Evolutionary conservation across 176 grass and related monocot species (phyloP).

Genomic region (Elaeis guineensis): DNA sequence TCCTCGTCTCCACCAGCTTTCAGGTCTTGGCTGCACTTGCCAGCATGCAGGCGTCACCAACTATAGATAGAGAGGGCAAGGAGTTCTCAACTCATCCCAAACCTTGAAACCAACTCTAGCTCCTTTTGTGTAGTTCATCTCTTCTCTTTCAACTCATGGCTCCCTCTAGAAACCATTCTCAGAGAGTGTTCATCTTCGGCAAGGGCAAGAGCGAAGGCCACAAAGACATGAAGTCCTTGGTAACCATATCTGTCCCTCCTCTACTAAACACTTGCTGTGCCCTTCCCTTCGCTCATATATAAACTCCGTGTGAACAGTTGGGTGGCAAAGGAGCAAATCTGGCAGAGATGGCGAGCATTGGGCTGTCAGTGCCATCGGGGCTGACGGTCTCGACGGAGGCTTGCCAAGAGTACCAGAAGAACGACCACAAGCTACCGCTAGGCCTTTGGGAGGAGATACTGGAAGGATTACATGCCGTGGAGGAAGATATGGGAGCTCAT

Average conservation of each 20-base stretch:
- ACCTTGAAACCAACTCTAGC: no score
- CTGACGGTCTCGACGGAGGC: slow-evolving; percentile 98
- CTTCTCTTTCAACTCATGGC: slow-evolving; percentile 35
- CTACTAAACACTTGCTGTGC: no score
- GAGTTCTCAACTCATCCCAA: no score
- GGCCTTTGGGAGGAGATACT: slow-evolving; percentile 85
- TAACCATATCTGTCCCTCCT: slow-evolving; percentile 6
- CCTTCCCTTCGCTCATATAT: not conserved
- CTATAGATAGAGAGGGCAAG: no score
- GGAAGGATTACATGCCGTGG: slow-evolving; percentile 56
- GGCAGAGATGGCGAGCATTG: slow-evolving; percentile 98
- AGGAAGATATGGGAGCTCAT: slow-evolving; percentile 65
- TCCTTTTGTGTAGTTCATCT: no score
- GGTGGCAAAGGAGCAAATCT: slow-evolving; percentile 96
- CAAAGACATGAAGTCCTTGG: slow-evolving; percentile 89
- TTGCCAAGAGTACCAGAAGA: slow-evolving; percentile 79
- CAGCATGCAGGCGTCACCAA: no score
- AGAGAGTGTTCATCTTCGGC: slow-evolving; percentile 96
- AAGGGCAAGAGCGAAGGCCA: slow-evolving; percentile 98
- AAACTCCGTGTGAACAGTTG: slow-evolving; percentile 23
- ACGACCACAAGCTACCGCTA: slow-evolving; percentile 37
- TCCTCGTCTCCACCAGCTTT: no score
- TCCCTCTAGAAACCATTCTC: slow-evolving; percentile 19
- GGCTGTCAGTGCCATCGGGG: slow-evolving; percentile 92
- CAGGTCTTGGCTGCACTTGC: no score